Base-by-base conservation (phyloP, 192 early-diverging fungal species). In the Funneliformis mosseae region DNA sequence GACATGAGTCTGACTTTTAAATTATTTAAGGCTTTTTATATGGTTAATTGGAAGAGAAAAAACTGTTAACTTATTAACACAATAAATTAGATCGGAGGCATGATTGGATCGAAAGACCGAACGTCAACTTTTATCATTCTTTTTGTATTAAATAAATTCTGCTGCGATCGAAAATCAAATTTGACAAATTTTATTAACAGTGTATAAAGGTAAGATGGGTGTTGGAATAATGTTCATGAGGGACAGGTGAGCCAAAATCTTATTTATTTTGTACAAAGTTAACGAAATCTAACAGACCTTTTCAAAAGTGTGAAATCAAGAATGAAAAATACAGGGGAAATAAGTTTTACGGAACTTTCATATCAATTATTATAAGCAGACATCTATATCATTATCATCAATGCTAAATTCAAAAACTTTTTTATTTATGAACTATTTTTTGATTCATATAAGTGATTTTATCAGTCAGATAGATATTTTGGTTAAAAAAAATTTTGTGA, bases 291-390 rank as follows among this genome's bases (percentile, higher is more conserved):
- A 16, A 39, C 16, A 8, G 9, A 27, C 12, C 27, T 25, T 8
- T 50, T 78, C 9, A 8, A n/a, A 82, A 93, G 95, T 83, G 97
- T 98, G 42, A 91, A 92, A 77, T 89, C 90, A 12, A 89, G 97
- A 9, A 78, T 98, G 75, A 87, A 93, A 21, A 92, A 89, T 33
- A 88, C 88, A 4, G 92, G 94, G 62, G 97, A 96, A 2, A 96
- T 99, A 83, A 94, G 93, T 84, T 99, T 97, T 78, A 97, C 96
- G 21, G 97, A 99, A 79, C 97, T 99, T 67, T 91, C 96, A 5
- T 99, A 99, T 87, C 97, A 99, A 84, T 84, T 99, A 39, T 85
- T 99, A 10, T 96, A 99, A 81, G 96, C 93, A 1, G 91, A 88
- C 84, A 97, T 76, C 85, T 99, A 39, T 92, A 93, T 80, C 84